These are phyloP conservation scores for Fomitopsis schrenkii DNA, from an alignment of 1,284 basidiomycete genomes.

Conservation along the genomic window DNA sequence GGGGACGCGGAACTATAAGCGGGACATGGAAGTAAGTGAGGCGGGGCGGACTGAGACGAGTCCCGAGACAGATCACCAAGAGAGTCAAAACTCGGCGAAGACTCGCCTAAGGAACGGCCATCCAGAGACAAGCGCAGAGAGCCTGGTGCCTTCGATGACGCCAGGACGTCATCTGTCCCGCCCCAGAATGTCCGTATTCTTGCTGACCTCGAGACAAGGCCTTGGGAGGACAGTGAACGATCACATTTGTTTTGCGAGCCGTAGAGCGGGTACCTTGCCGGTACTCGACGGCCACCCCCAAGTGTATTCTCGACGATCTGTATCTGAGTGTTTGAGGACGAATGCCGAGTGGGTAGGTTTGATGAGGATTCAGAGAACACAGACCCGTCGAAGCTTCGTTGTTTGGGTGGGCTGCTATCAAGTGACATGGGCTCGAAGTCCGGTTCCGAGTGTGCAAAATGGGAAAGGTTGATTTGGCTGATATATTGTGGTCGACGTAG, in stretches of 20 bases:
- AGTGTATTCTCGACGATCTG: background rate
- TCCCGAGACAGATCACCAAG: background rate
- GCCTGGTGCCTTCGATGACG: background rate
- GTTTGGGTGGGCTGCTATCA: constrained; percentile 16
- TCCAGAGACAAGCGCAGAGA: background rate
- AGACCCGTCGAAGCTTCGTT: constrained; percentile 5
- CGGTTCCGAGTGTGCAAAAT: constrained; percentile 3
- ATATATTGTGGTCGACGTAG: background rate
- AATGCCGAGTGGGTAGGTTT: background rate
- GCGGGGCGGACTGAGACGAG: background rate
- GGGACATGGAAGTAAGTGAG: background rate
- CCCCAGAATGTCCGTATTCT: too few species aligned
- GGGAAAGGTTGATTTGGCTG: background rate
- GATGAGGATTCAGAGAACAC: constrained; percentile 13
- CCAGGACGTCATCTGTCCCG: too few species aligned
- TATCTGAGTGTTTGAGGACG: background rate
- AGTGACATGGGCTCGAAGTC: constrained; percentile 22
- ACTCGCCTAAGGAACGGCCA: background rate
- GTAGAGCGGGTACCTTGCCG: constrained; percentile 15
- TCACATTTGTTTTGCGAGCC: background rate
- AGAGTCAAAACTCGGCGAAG: background rate
- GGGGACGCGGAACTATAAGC: background rate
- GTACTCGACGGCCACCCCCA: background rate
- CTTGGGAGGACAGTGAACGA: background rate
- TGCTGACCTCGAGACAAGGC: background rate